Evolutionary conservation across 495 filamentous ascomycete genomes (phyloP).

Genomic region (Chlorociboria aeruginascens): DNA sequence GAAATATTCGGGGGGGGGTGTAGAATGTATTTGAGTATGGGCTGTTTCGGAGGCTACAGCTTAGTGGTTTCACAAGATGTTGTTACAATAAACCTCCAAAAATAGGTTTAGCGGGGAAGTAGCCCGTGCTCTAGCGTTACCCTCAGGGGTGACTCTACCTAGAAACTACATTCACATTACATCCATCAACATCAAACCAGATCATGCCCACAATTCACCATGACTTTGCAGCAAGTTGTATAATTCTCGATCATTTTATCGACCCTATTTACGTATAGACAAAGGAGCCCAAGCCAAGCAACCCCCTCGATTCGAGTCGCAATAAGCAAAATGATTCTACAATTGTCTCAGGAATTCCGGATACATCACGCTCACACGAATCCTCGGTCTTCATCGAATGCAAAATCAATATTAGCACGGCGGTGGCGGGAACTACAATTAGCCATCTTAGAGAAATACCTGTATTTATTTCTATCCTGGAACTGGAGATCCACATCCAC

Average conservation of each 20-base stretch:
- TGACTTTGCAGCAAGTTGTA: not conserved
- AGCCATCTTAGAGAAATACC: too few relatives aligned
- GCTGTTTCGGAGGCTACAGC: not conserved
- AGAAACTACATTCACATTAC: not conserved
- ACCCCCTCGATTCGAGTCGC: not conserved
- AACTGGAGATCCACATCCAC: too few relatives aligned
- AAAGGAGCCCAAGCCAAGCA: not conserved
- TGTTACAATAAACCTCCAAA: not conserved
- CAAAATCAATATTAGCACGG: slow-evolving; percentile 10
- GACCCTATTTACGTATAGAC: not conserved
- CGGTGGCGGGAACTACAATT: slow-evolving; percentile 6
- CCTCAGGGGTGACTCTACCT: not conserved
- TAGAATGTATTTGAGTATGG: not conserved
- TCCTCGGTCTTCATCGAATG: slow-evolving; percentile 29
- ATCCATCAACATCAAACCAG: not conserved
- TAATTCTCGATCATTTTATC: not conserved
- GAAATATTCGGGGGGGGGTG: not conserved
- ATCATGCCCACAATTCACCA: not conserved
- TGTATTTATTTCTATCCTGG: too few relatives aligned
- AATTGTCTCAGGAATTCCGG: slow-evolving; percentile 40
- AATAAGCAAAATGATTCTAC: slow-evolving; percentile 47
- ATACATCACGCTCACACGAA: slow-evolving; percentile 37
- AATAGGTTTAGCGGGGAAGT: too few relatives aligned
- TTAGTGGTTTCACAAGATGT: not conserved
- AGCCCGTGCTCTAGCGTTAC: not conserved